phyloP scores from a whole-genome alignment of 306 rosid species.

The Malus sieversii region DNA sequence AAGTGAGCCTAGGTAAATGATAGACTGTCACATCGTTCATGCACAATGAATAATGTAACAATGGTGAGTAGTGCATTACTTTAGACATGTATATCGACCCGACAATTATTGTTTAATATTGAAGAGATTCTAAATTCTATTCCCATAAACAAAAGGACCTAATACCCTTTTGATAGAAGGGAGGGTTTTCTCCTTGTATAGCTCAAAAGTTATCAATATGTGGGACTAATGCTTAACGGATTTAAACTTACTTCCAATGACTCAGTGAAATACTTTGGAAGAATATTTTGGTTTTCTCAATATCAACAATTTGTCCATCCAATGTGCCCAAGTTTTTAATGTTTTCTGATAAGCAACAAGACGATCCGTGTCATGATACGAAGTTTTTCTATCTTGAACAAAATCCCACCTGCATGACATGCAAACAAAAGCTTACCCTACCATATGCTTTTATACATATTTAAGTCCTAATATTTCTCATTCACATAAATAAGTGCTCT shows the following conservation, averaged over 20 bases:
- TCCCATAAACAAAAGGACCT: not conserved
- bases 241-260: constrained; percentile 27
- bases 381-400: constrained; percentile 9
- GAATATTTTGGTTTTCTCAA: constrained; percentile 17
- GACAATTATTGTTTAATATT: not conserved
- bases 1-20: no score
- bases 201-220: not conserved
- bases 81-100: no score
- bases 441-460: no score
- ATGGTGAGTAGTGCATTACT: no score
- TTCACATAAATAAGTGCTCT: no score
- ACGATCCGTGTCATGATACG: constrained; percentile 25
- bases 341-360: constrained; percentile 21
- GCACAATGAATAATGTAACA: no score
- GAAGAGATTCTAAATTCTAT: not conserved
- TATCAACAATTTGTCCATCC: constrained; percentile 29
- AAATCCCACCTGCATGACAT: constrained; percentile 22
- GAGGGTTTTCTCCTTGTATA: not conserved
- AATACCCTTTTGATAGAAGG: not conserved
- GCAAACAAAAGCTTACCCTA: not conserved
- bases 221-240: not conserved
- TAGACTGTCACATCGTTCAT: no score
- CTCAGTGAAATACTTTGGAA: constrained; percentile 24
- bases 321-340: constrained; percentile 20
- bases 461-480: no score